Percentiles rank a stretch among this genome's conserved stretches.
These are phyloP conservation scores for Rhexocercosporidium sp. DNA, from an alignment of 2,329 filamentous ascomycete species.

Conservation along the genomic window DNA sequence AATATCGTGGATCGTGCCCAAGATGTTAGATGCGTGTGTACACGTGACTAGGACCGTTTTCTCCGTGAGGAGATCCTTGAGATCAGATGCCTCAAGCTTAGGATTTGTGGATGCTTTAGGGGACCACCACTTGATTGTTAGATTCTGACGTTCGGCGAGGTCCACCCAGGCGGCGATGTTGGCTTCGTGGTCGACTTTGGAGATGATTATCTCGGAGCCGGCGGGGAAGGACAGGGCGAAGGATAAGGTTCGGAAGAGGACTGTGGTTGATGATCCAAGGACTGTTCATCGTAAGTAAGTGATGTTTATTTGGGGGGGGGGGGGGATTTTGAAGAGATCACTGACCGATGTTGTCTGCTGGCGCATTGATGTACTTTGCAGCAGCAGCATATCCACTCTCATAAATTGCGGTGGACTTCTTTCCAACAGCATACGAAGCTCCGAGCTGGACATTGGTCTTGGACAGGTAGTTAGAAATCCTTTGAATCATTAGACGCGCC, in stretches of 20 bases:
- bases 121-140: constrained; percentile 74
- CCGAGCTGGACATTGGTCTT: constrained; percentile 78
- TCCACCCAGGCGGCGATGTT: constrained; percentile 77
- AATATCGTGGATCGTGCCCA: constrained; percentile 73
- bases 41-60: constrained; percentile 74
- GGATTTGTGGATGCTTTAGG: constrained; percentile 57
- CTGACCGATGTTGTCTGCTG: constrained; percentile 66
- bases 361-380: constrained; percentile 73
- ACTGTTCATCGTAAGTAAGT: constrained; percentile 49
- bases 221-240: constrained; percentile 56
- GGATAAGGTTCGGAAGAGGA: constrained; percentile 75
- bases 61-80: constrained; percentile 62
- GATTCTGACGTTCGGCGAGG: constrained; percentile 63
- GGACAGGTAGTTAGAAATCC: constrained; percentile 69
- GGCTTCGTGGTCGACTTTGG: constrained; percentile 77
- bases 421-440: constrained; percentile 67
- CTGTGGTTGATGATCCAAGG: constrained; percentile 75
- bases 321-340: neutral
- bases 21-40: constrained; percentile 76
- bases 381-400: constrained; percentile 65
- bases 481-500: constrained; percentile 38
- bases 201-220: constrained; percentile 72
- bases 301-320: neutral
- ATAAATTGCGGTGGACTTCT: constrained; percentile 64
- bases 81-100: constrained; percentile 60